Conservation (phyloP, 2,329 filamentous ascomycete species). For the Fusarium pilosicola region DNA sequence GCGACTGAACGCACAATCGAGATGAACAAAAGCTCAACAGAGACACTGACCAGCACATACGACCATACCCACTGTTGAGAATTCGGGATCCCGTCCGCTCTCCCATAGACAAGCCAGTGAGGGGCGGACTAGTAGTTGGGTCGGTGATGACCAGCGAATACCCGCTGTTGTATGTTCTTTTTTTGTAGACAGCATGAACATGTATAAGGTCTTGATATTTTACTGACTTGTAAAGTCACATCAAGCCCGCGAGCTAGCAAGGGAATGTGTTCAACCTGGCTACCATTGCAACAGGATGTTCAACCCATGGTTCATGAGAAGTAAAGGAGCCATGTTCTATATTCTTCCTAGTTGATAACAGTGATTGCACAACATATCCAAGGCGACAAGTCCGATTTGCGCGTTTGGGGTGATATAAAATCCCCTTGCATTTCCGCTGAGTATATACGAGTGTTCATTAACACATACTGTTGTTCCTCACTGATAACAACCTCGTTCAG, state of each 20-base stretch:
- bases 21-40: neutral
- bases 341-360: accelerated
- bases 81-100: constrained; percentile 7
- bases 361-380: accelerated
- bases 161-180: constrained; percentile 7
- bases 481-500: accelerated
- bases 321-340: neutral
- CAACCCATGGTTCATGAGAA: too few relatives aligned
- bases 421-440: accelerated
- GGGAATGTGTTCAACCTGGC: neutral
- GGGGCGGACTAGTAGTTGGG: constrained; percentile 7
- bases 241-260: neutral
- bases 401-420: accelerated
- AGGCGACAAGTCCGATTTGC: accelerated
- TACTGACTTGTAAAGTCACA: too few relatives aligned
- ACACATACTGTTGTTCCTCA: accelerated
- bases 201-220: neutral
- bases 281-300: too few relatives aligned
- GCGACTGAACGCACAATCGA: neutral
- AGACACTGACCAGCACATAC: neutral
- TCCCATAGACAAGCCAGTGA: constrained; percentile 8
- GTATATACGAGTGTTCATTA: accelerated
- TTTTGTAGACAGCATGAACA: neutral
- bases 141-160: constrained; percentile 4
- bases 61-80: constrained; percentile 10